Evolutionary conservation across 805 yeast species (phyloP).

Genomic region (Lipomyces yamadae): DNA sequence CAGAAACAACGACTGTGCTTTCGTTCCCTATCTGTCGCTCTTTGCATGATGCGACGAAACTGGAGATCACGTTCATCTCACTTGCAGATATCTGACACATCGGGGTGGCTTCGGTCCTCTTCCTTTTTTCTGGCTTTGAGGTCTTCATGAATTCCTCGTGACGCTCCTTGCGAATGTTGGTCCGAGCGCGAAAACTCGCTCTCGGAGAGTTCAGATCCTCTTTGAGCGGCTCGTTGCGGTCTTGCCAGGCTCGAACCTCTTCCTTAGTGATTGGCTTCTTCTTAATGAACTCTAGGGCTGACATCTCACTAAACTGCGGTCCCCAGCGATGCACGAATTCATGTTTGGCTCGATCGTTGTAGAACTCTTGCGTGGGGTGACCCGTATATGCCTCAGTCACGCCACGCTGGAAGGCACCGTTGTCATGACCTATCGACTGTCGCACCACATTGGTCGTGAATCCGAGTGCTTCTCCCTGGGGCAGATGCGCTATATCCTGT

Average conservation of each 20-base stretch:
- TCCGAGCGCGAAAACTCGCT: background rate
- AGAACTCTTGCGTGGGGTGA: background rate
- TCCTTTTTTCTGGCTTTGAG: background rate
- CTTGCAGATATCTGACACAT: background rate
- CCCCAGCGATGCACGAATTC: background rate
- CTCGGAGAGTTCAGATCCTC: background rate
- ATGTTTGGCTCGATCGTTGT: background rate
- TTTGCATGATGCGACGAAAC: background rate
- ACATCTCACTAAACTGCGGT: background rate
- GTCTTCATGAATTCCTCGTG: background rate
- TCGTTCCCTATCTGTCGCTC: background rate
- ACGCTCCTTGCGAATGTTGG: background rate
- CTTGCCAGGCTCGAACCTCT: background rate
- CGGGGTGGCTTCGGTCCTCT: conserved; percentile 1
- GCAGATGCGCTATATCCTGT: background rate
- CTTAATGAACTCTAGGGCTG: background rate
- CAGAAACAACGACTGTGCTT: background rate
- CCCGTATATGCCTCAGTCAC: background rate
- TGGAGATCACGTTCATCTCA: background rate
- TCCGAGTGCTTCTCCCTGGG: background rate
- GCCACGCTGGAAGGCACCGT: background rate
- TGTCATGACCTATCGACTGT: background rate
- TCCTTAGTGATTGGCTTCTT: background rate
- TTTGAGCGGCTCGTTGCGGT: background rate
- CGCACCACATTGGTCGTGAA: background rate